A percentile compares a stretch with the other conserved stretches of the same genome.
Conservation (phyloP, 1,284 basidiomycete species). For the Tremellales sp. region DNA sequence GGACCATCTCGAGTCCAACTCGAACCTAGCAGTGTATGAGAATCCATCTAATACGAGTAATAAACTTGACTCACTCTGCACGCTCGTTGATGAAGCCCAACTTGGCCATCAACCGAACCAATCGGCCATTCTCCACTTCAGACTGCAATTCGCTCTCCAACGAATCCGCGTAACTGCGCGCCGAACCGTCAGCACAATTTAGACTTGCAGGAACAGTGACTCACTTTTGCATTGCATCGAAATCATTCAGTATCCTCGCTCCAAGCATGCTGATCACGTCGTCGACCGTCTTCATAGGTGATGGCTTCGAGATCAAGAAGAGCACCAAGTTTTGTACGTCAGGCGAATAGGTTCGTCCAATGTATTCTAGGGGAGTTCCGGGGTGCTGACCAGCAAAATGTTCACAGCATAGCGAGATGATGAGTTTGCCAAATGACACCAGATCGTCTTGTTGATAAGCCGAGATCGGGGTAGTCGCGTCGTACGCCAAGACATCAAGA, state of each 20-base stretch:
- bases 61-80: slow-evolving; percentile 81
- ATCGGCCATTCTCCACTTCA: slow-evolving; percentile 93
- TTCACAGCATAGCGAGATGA: slow-evolving; percentile 73
- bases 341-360: slow-evolving; percentile 69
- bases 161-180: slow-evolving; percentile 65
- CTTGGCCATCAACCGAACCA: slow-evolving; percentile 89
- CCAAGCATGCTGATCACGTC: slow-evolving; percentile 77
- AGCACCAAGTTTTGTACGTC: slow-evolving; percentile 78
- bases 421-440: slow-evolving; percentile 75
- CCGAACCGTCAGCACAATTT: slow-evolving; percentile 8
- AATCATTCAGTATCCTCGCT: slow-evolving; percentile 68
- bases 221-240: slow-evolving; percentile 76
- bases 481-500: slow-evolving; percentile 76
- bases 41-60: slow-evolving; percentile 58
- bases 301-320: slow-evolving; percentile 72
- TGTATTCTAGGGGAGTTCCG: slow-evolving; percentile 70
- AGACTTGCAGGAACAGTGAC: slow-evolving; percentile 25
- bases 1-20: slow-evolving; percentile 91
- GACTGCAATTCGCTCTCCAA: slow-evolving; percentile 79
- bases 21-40: slow-evolving; percentile 60
- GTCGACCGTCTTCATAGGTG: slow-evolving; percentile 63
- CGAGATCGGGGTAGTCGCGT: slow-evolving; percentile 60
- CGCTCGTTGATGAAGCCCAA: slow-evolving; percentile 98
- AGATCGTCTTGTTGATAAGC: slow-evolving; percentile 73
- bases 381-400: slow-evolving; percentile 51